Conservation (phyloP, 2,329 filamentous ascomycete genomes). For the Hypoxylon rubiginosum region DNA sequence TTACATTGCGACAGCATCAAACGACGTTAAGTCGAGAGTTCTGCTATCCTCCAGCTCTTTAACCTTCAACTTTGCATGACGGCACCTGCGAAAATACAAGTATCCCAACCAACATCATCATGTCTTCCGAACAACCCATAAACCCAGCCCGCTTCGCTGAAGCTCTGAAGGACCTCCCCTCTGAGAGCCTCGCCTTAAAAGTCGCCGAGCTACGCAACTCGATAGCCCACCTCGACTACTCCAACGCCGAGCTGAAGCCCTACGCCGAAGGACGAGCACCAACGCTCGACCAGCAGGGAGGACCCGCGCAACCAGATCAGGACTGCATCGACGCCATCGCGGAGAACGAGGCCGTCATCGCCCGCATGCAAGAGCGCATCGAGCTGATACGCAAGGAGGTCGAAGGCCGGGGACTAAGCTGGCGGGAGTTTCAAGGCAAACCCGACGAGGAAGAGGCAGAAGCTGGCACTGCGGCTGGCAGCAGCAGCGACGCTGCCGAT, state of each 20-base stretch:
- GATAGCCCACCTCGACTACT: constrained; percentile 79
- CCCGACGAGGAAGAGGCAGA: constrained; percentile 55
- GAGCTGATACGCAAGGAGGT: constrained; percentile 75
- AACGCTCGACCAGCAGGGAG: constrained; percentile 47
- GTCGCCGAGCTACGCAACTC: constrained; percentile 81
- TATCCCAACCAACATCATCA: constrained; percentile 51
- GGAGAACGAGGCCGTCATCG: constrained; percentile 79
- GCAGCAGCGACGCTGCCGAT: neutral
- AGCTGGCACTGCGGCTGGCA: constrained; percentile 15
- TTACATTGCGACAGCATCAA: constrained; percentile 42
- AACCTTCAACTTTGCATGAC: neutral
- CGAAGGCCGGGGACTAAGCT: constrained; percentile 67
- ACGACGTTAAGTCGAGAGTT: constrained; percentile 1
- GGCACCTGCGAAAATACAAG: constrained; percentile 3
- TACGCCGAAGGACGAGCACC: constrained; percentile 68
- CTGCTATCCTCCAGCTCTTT: neutral
- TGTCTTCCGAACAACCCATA: constrained; percentile 76
- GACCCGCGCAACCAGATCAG: constrained; percentile 64
- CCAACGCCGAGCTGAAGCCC: constrained; percentile 78
- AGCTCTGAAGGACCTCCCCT: constrained; percentile 75
- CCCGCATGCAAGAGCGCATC: constrained; percentile 75
- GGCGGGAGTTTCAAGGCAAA: constrained; percentile 68
- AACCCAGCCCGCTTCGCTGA: constrained; percentile 72
- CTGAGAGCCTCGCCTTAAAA: constrained; percentile 78
- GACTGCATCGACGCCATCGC: constrained; percentile 81